phyloP scores from a whole-genome alignment of 2,329 filamentous ascomycete species.

The Xylariaceae sp. region DNA sequence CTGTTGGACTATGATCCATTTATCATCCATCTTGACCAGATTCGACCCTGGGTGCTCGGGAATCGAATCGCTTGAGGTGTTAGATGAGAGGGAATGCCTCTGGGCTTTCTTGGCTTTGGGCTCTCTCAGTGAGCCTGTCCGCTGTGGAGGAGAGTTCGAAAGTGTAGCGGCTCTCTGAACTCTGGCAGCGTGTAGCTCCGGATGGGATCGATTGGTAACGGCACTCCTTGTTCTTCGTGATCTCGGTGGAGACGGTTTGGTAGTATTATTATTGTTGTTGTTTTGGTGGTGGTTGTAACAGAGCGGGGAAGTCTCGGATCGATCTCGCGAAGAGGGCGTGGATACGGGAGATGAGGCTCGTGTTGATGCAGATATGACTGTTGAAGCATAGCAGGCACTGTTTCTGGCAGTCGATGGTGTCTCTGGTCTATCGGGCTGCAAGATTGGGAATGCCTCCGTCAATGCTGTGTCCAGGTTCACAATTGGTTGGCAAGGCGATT shows the following conservation, averaged over 20 bases:
- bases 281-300: background rate
- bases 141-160: slow-evolving; percentile 28
- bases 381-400: slow-evolving; percentile 19
- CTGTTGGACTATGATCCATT: slow-evolving; percentile 80
- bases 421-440: slow-evolving; percentile 22
- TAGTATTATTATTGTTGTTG: background rate
- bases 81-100: slow-evolving; percentile 33
- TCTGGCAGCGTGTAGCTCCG: slow-evolving; percentile 46
- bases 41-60: slow-evolving; percentile 41
- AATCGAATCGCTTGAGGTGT: slow-evolving; percentile 44
- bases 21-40: slow-evolving; percentile 61
- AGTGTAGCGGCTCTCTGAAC: slow-evolving; percentile 41
- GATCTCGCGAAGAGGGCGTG: slow-evolving; percentile 7
- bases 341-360: slow-evolving; percentile 13
- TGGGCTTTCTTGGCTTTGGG: slow-evolving; percentile 33
- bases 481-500: slow-evolving; percentile 30
- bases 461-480: slow-evolving; percentile 22
- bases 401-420: slow-evolving; percentile 6
- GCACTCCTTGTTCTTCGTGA: slow-evolving; percentile 21
- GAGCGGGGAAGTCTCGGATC: slow-evolving; percentile 10
- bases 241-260: slow-evolving; percentile 17
- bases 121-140: slow-evolving; percentile 25
- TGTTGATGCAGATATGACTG: slow-evolving; percentile 21
- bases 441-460: slow-evolving; percentile 24
- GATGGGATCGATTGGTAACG: slow-evolving; percentile 19